phyloP scores from a whole-genome alignment of 1,284 basidiomycete genomes.

The Ustilago curta region DNA sequence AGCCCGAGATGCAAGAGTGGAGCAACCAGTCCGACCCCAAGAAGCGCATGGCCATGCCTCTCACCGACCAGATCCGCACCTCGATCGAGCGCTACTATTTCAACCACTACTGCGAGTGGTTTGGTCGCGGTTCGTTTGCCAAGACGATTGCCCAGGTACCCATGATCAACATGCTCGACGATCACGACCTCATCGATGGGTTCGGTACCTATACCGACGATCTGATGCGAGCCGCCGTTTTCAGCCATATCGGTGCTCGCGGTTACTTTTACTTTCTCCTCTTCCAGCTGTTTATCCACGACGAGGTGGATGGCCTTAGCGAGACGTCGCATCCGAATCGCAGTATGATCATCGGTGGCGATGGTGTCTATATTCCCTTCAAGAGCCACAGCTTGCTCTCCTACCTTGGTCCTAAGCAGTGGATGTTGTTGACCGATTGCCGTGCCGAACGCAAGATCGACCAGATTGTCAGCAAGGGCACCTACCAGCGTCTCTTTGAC shows the following conservation, averaged over 20 bases:
- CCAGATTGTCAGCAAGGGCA: constrained; percentile 61
- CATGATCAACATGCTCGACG: constrained; percentile 79
- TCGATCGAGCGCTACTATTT: constrained; percentile 83
- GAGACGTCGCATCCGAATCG: constrained; percentile 46
- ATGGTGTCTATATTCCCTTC: constrained; percentile 64
- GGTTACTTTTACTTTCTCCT: constrained; percentile 68
- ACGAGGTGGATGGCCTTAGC: constrained; percentile 57
- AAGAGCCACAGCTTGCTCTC: constrained; percentile 61
- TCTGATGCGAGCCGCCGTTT: constrained; percentile 62
- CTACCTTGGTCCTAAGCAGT: constrained; percentile 67
- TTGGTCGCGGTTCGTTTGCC: constrained; percentile 90
- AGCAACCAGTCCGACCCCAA: constrained; percentile 77
- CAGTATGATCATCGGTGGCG: constrained; percentile 60
- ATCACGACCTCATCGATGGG: constrained; percentile 84
- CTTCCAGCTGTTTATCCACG: constrained; percentile 67
- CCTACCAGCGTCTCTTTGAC: constrained; percentile 61
- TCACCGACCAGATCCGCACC: constrained; percentile 79
- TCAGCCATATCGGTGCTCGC: constrained; percentile 59
- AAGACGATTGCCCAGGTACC: constrained; percentile 84
- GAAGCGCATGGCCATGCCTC: constrained; percentile 75
- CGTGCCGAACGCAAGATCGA: constrained; percentile 66
- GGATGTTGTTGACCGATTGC: constrained; percentile 65
- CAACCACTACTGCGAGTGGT: constrained; percentile 82
- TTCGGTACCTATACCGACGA: constrained; percentile 79
- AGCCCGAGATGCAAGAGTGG: constrained; percentile 79